Evolutionary conservation across 2,329 filamentous ascomycete genomes (phyloP), one percentile per base, ranked within the genome.

Genomic region (Sporothrix brasiliensis): DNA sequence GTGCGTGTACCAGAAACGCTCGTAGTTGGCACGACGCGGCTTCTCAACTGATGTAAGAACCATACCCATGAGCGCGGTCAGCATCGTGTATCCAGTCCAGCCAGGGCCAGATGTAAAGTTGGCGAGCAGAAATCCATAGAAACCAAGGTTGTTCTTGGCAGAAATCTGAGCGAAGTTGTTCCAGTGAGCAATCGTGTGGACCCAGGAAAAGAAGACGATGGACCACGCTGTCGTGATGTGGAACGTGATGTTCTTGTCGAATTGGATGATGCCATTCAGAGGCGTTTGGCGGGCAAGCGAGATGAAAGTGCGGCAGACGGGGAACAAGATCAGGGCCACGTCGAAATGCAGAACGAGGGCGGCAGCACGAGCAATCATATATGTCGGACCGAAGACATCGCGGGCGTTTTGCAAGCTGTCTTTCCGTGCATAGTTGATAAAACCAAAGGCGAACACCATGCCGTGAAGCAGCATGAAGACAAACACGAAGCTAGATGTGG

Each of bases 1-100:
- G 80, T 96, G 92, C 1, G 91, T 92, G 79, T 93, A 94, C 92
- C 92, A 96, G 84, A 95, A 96, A 34, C 92, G 90, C 79, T 94
- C 92, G 79, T 92, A 94, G 82, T 95, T 94, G 72, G 90, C 90
- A 69, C 92, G 88, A 67, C 92, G 87, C 11, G 89, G 88, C 82
- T 92, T 92, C 81, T 94, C 92, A 16, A 91, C 83, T 10, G 91
- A 92, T 0, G 92, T 95, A 34, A 89, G 76, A 3, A 91, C 90
- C 86, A 96, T 95, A 67, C 88, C 88, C 84, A 91, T 93, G 66
- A 96, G 81, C 10, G 89, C 87, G 71, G 91, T 84, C 74, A 95
- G 82, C 92, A 96, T 94, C 73, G 94, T 84, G 77, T 94, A 94
- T 72, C 92, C 92, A 53, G 90, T 91, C 92, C 92, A 95, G 73